Evolutionary conservation across 1,139 yeast species (phyloP).

Genomic region (Zygoascus sp.): DNA sequence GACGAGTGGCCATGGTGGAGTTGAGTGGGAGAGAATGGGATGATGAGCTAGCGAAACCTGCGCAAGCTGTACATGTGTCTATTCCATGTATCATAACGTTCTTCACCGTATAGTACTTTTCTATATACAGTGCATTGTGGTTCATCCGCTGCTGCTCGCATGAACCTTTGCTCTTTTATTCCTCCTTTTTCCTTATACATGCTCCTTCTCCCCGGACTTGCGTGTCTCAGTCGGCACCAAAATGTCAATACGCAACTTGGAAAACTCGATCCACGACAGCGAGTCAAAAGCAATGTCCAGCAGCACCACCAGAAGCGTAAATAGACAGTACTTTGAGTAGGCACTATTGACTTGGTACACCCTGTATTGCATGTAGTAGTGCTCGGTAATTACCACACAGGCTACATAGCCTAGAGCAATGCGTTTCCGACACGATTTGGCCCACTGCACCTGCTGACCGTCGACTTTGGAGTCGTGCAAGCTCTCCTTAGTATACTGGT

Average conservation of each 20-base stretch:
- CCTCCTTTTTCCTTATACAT: not conserved
- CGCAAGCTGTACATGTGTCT: not conserved
- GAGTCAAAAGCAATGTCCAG: conserved; percentile 66
- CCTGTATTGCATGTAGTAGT: conserved; percentile 75
- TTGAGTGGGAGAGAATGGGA: not conserved
- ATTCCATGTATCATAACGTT: not conserved
- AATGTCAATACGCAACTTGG: conserved; percentile 8
- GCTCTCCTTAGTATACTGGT: not conserved
- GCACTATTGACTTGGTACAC: conserved; percentile 73
- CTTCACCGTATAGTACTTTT: too few relatives aligned
- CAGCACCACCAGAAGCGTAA: conserved; percentile 72
- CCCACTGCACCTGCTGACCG: not conserved
- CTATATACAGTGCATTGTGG: not conserved
- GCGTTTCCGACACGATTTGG: not conserved
- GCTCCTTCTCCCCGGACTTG: not conserved
- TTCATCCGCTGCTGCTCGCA: not conserved
- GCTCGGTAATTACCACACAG: conserved; percentile 63
- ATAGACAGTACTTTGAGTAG: conserved; percentile 72
- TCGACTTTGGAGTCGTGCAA: not conserved
- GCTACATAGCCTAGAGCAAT: conserved; percentile 45
- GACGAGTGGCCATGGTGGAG: not conserved
- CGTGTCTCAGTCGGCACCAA: not conserved
- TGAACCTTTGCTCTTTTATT: too few relatives aligned
- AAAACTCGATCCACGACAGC: conserved; percentile 5
- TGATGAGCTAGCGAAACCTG: not conserved